A percentile compares a stretch with the other conserved stretches of the same genome.
Conservation (phyloP, 306 rosid genomes). For the Betula pendula region DNA sequence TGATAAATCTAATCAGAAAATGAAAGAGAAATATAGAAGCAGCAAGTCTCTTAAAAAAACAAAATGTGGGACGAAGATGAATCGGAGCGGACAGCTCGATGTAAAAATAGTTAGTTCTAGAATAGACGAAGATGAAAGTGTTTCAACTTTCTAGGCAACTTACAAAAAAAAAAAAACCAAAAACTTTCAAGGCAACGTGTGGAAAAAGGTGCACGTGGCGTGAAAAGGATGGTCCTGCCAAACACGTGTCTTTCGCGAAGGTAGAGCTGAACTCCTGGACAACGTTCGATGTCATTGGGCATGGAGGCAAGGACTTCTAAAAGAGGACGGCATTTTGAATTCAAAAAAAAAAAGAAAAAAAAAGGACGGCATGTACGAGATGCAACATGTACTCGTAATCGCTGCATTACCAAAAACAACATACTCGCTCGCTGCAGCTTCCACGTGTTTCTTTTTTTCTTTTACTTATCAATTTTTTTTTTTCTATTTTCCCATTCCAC, state of each 20-base stretch:
- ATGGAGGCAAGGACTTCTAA: background rate
- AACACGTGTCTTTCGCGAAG: slow-evolving; percentile 27
- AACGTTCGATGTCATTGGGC: background rate
- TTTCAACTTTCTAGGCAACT: too few relatives aligned
- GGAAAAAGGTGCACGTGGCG: slow-evolving; percentile 22
- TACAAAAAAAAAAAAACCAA: too few relatives aligned
- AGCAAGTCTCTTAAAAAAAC: too few relatives aligned
- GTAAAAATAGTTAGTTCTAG: too few relatives aligned
- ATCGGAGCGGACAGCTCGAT: too few relatives aligned
- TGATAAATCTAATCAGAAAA: too few relatives aligned
- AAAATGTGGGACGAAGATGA: too few relatives aligned
- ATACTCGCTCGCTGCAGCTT: slow-evolving; percentile 7
- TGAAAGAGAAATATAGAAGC: too few relatives aligned
- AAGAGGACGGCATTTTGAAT: background rate
- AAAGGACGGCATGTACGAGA: background rate
- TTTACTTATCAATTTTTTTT: background rate
- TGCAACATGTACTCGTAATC: background rate
- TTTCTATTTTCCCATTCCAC: too few relatives aligned
- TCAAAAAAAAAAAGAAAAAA: too few relatives aligned
- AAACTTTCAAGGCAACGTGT: background rate
- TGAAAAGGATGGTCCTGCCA: background rate
- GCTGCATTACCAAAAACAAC: background rate
- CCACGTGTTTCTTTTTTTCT: background rate
- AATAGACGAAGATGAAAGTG: too few relatives aligned
- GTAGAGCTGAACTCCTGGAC: background rate